These are phyloP conservation scores for Zizania palustris DNA, from an alignment of 202 grass and related monocot genomes.

Conservation along the genomic window DNA sequence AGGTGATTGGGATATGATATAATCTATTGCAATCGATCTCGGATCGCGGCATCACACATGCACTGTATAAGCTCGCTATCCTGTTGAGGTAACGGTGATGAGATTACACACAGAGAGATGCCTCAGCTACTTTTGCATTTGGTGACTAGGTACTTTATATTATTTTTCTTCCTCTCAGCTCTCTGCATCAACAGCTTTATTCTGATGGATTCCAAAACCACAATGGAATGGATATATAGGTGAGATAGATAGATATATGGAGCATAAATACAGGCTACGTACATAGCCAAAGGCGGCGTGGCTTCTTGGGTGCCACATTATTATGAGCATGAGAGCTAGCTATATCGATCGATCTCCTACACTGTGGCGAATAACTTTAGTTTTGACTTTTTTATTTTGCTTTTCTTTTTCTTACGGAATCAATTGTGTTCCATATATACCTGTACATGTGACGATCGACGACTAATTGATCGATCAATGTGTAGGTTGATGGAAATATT, in stretches of 20 bases:
- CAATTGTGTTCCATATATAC: constrained; percentile 7
- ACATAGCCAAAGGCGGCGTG: constrained; percentile 3
- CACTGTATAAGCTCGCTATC: constrained; percentile 11
- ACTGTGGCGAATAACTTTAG: constrained; percentile 15
- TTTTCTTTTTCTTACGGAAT: constrained; percentile 13
- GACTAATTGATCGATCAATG: not conserved
- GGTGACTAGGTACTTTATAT: constrained; percentile 26
- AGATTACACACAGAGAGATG: constrained; percentile 6
- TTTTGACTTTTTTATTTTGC: constrained; percentile 35
- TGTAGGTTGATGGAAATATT: not conserved
- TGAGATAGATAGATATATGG: constrained; percentile 22
- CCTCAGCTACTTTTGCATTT: constrained; percentile 12
- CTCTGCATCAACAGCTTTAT: constrained; percentile 30
- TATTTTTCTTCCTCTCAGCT: not conserved
- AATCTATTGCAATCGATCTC: constrained; percentile 33
- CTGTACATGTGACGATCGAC: constrained; percentile 22
- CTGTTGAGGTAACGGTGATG: constrained; percentile 22
- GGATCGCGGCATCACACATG: constrained; percentile 47
- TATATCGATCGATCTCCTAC: not conserved
- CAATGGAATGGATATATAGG: constrained; percentile 28
- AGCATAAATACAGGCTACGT: constrained; percentile 1
- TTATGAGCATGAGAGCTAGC: constrained; percentile 22
- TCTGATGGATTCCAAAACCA: constrained; percentile 33
- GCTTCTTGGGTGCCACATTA: constrained; percentile 42
- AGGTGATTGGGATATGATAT: not conserved